Evolutionary conservation across 345 rosid species (phyloP).

Genomic region (Pugionium cornutum): DNA sequence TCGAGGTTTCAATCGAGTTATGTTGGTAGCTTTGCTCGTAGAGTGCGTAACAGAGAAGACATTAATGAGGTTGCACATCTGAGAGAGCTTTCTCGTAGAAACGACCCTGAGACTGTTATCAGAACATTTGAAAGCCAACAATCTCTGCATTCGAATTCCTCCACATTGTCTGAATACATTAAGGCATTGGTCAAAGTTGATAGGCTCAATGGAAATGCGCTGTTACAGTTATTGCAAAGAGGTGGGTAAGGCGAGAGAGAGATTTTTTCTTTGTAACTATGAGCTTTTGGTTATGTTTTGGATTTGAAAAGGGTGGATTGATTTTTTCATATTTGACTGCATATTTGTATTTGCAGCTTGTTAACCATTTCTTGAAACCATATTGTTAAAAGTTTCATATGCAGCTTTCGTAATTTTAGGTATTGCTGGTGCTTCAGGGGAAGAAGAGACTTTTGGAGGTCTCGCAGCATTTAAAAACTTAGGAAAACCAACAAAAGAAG

Average conservation of each 20-base stretch:
- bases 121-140: constrained; percentile 78
- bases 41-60: constrained; percentile 72
- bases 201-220: constrained; percentile 78
- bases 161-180: constrained; percentile 78
- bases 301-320: neutral
- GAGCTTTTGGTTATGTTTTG: neutral
- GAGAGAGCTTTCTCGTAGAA: constrained; percentile 69
- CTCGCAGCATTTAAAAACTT: constrained; percentile 65
- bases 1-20: constrained; percentile 67
- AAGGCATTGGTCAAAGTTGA: constrained; percentile 90
- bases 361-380: neutral
- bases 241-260: constrained; percentile 45
- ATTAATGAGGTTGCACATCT: constrained; percentile 67
- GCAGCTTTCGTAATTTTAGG: constrained; percentile 13
- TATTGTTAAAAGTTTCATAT: neutral
- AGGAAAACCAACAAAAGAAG: constrained; percentile 70
- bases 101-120: constrained; percentile 89
- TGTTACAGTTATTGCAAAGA: constrained; percentile 78
- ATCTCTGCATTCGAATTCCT: constrained; percentile 60
- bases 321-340: neutral
- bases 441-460: constrained; percentile 63
- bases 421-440: constrained; percentile 58
- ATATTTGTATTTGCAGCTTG: constrained; percentile 3
- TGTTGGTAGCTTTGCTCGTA: constrained; percentile 74
- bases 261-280: neutral